Conservation (phyloP, 345 rosid species). For the Brassica incana region DNA sequence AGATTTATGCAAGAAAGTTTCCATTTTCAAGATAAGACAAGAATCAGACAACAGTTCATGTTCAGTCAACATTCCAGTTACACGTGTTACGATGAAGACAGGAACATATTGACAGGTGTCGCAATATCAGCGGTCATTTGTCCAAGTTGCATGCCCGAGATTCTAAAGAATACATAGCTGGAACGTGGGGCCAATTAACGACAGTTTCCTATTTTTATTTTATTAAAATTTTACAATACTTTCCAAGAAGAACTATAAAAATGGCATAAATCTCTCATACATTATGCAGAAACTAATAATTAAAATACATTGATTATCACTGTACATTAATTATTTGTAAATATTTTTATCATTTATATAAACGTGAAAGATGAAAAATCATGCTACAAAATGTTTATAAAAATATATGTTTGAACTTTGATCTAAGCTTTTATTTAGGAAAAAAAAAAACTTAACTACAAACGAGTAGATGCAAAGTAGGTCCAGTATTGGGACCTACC, state of each 20-base stretch:
- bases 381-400: not conserved
- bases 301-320: not conserved
- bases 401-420: not conserved
- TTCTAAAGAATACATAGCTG: slow-evolving; percentile 10
- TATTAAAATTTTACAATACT: not conserved
- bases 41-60: slow-evolving; percentile 11
- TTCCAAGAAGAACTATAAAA: not conserved
- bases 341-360: not conserved
- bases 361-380: not conserved
- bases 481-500: slow-evolving; percentile 43
- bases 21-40: slow-evolving; percentile 21
- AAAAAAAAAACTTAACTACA: not conserved
- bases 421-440: not conserved
- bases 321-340: not conserved
- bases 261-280: not conserved
- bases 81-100: not conserved
- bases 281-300: not conserved
- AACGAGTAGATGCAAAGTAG: slow-evolving; percentile 12
- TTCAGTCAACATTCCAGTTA: slow-evolving; percentile 23
- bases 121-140: not conserved
- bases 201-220: not conserved
- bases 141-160: slow-evolving; percentile 13
- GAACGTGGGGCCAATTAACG: not conserved
- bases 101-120: not conserved
- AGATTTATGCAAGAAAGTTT: not conserved